Evolutionary conservation across 2,329 filamentous ascomycete species (phyloP), one percentile per base, ranked within the genome.

Genomic region (Proliferodiscus dingleyae): DNA sequence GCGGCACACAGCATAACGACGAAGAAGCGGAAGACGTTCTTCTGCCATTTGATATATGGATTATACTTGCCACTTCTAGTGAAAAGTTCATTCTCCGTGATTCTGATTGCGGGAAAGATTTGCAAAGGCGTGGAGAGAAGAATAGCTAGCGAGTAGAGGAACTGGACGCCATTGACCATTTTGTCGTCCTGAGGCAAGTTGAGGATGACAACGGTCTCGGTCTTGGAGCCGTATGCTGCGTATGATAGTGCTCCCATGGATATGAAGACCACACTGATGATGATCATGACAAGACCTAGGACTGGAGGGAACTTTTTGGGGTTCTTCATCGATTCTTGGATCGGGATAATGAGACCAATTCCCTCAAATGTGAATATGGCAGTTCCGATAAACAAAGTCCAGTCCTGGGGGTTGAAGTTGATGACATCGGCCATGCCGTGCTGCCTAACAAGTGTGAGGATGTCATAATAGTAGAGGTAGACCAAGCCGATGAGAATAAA

Each of bases 281-380:
- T 85, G 58, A 96, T 76, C 93, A 98, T 98, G 61, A 98, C 89
- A 32, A 81, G 77, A 40, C 83, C 85, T 54, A 98, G 81, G 38
- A 98, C 91, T 49, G 79, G 78, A 37, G 93, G 89, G 66, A 98
- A 98, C 64, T 95, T 91, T 54, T 83, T 74, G 0, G 91, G 94
- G 33, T 90, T 75, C 63, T 84, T 87, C 93, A 98, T 98, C 18
- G 90, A 94, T 61, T 94, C 90, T 67, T 98, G 94, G 49, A 98
- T 96, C 0, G 94, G 93, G 52, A 98, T 96, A 66, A 98, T 94
- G 39, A 98, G 80, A 10, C 93, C 94, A 50, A 98, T 94, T 22
- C 93, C 93, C 64, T 98, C 93, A 62, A 97, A 98, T 0, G 93
- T 97, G 70, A 98, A 98, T 64, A 98, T 97, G 22, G 94, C 93